Base-by-base conservation (phyloP, 169 alveolate genomes). In the Cryptosporidium felis region DNA sequence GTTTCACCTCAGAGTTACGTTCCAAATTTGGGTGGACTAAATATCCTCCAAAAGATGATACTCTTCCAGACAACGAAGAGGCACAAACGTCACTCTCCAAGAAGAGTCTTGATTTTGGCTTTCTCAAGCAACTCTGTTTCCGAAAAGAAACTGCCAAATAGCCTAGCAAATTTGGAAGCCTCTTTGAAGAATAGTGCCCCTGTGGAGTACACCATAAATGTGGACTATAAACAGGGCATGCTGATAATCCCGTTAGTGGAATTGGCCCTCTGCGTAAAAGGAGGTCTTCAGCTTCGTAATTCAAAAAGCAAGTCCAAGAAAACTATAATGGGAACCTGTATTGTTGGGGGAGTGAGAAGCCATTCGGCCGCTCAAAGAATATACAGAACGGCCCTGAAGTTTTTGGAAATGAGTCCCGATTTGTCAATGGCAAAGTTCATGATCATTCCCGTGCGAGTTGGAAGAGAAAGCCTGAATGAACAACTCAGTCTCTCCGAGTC, bases 11-110 rank as follows among this genome's bases (percentile, higher is more conserved):
- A 74, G 42, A 53, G 74, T 21, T 74, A 74, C 32, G 18, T 74
- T 23, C 85, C 85, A 32, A 74, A 74, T 53, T 16, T 74, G 67
- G 85, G 85, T 12, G 67, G 74, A 36, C 32, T 74, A n/a, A 74
- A 74, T 36, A 9, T 74, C 14, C 41, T 74, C n/a, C 85, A 74
- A 23, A 74, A 59, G 18, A 74, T 74, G 58, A 5, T 74, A 38
- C 41, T 36, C 42, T 51, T 53, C 56, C 85, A 74, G 42, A 44
- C 58, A 32, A 36, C 41, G 32, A 49, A 58, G 38, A 74, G 56
- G 34, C 46, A 49, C 21, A 40, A 42, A 8, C 23, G 18, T 9
- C 85, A 53, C 28, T 74, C 85, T 4, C 85, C 85, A 10, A 74
- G 85, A 51, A 49, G 85, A 49, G 85, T 74, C 9, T 14, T 74